Percentiles rank a stretch among this genome's conserved stretches.
Conservation (phyloP, 2,329 filamentous ascomycete species). For the Sclerotinia nivalis region DNA sequence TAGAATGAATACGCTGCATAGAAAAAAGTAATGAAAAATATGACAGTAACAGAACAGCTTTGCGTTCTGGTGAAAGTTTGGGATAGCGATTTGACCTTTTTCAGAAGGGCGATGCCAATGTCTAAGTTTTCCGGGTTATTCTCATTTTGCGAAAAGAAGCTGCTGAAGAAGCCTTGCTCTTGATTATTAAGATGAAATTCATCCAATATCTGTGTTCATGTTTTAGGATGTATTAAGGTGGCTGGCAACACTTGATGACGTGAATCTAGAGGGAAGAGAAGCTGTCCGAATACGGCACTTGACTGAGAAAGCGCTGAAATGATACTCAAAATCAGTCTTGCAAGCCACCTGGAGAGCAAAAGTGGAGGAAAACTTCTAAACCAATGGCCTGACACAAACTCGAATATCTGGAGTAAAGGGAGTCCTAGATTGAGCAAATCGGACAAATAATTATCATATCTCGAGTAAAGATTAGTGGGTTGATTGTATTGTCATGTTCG, state of each 20-base stretch:
- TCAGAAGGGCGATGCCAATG: neutral
- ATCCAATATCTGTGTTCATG: neutral
- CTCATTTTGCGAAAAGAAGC: neutral
- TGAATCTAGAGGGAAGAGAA: neutral
- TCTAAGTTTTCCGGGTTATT: no score
- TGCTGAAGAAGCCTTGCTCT: neutral
- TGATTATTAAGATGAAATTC: neutral
- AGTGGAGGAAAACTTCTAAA: neutral
- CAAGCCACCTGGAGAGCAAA: neutral
- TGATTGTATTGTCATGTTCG: neutral
- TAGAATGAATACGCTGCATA: neutral
- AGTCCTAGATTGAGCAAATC: neutral
- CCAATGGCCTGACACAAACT: neutral
- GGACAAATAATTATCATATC: neutral
- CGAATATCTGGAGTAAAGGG: neutral
- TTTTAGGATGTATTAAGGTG: neutral
- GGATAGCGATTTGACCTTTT: neutral
- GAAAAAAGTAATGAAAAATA: neutral
- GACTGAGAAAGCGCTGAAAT: neutral
- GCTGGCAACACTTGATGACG: neutral
- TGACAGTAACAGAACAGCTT: neutral
- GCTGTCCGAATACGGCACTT: neutral
- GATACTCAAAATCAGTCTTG: neutral
- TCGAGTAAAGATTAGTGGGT: neutral
- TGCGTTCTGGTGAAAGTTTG: neutral